Percentiles rank a stretch among this genome's conserved stretches.
Conservation (phyloP, 257 asterid genomes). For the Fraxinus cuspidata region DNA sequence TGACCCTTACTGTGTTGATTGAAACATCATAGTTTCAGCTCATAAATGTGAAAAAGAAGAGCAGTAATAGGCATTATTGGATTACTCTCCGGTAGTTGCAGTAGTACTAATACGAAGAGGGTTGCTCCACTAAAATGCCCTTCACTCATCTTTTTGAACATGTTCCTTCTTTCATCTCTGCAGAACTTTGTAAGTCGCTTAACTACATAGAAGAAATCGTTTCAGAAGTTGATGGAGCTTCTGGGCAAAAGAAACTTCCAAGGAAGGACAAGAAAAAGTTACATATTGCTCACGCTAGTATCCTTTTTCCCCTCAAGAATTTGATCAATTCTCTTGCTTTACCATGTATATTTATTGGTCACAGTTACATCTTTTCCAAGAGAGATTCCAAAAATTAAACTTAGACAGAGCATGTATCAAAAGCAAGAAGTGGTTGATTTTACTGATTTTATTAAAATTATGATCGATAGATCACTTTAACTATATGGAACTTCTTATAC, state of each 20-base stretch:
- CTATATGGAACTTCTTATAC: conserved; percentile 8
- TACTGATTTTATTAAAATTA: conserved; percentile 1
- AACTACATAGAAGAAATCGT: conserved; percentile 34
- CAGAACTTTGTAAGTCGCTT: conserved; percentile 75
- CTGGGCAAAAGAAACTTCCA: conserved; percentile 62
- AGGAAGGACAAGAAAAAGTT: conserved; percentile 75
- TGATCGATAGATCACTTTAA: conserved; percentile 2
- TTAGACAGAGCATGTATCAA: conserved; percentile 2
- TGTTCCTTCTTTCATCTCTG: conserved; percentile 27
- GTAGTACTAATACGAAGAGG: conserved; percentile 1
- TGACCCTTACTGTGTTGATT: conserved; percentile 8
- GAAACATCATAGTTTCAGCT: conserved; percentile 9
- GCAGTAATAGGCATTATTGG: not conserved
- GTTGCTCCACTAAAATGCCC: conserved; percentile 10
- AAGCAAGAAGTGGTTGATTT: conserved; percentile 15
- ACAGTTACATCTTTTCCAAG: not conserved
- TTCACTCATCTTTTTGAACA: conserved; percentile 6
- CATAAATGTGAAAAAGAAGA: conserved; percentile 13
- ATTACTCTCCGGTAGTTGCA: not conserved
- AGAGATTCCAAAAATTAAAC: conserved; percentile 6
- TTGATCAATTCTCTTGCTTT: conserved; percentile 15
- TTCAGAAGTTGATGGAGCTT: conserved; percentile 50
- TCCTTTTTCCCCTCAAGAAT: conserved; percentile 50
- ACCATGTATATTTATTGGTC: conserved; percentile 14
- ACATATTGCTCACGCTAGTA: conserved; percentile 56